phyloP scores from a whole-genome alignment of 2,329 filamentous ascomycete species.

The Xylaria sp. region DNA sequence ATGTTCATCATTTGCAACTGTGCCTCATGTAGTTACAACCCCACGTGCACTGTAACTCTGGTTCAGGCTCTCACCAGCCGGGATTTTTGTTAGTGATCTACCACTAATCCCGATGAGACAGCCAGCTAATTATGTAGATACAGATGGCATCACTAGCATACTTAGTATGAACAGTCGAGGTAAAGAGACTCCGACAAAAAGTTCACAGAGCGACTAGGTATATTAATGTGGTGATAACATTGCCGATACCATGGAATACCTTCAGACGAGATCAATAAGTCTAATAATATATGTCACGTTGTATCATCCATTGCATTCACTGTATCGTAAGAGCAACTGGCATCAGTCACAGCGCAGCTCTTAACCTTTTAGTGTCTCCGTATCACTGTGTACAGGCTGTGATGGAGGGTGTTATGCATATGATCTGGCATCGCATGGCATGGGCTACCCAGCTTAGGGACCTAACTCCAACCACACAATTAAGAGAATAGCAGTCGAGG shows the following conservation, averaged over 20 bases:
- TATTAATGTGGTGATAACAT: too few species aligned
- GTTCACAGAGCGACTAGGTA: too few species aligned
- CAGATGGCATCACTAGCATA: too few species aligned
- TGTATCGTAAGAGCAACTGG: background rate
- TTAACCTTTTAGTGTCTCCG: background rate
- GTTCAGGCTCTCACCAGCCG: background rate
- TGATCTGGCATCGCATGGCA: background rate
- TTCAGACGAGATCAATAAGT: background rate
- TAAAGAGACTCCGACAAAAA: too few species aligned
- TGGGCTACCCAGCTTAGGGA: background rate
- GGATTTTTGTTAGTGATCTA: background rate
- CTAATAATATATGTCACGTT: background rate
- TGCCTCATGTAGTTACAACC: background rate
- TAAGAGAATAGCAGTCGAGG: background rate
- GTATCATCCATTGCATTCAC: background rate
- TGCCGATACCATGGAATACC: background rate
- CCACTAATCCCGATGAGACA: background rate
- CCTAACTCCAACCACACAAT: background rate
- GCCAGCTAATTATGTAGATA: too few species aligned
- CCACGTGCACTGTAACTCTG: background rate
- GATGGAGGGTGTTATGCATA: background rate
- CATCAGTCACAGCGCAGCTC: background rate
- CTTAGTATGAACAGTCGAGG: too few species aligned
- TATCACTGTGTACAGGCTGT: background rate
- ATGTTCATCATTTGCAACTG: background rate